Base-by-base conservation (phyloP, 345 rosid species). In the Gossypium raimondii region DNA sequence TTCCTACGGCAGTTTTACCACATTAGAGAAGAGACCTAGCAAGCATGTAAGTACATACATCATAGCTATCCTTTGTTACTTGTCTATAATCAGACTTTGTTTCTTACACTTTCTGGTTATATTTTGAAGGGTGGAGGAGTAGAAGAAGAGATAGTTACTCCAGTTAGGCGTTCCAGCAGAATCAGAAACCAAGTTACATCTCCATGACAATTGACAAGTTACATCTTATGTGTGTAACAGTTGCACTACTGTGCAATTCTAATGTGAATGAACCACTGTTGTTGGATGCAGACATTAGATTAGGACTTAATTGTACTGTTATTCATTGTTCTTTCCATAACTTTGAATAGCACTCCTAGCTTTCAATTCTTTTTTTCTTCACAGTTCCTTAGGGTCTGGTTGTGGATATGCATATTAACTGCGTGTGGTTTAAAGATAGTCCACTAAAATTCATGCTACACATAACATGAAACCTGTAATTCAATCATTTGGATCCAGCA, bases 101-200 rank as follows among this genome's bases (percentile, higher is more conserved):
- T 78, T 77, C 67, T 77, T 47, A 70, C 55, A 38, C 63, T 73
- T 64, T 5, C 29, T 58, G 10, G 11, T 65, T 65, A 18, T 8
- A 9, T 62, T 75, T 67, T 82, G 81, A 70, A 91, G 95, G 89
- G 88, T 64, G 86, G 86, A 67, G 86, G 79, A 77, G 41, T 34
- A 34, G 91, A 84, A 0, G 97, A 89, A 38, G 89, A 84, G 77
- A 67, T 78, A 74, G 70, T 87, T 34, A 93, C 98, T 74, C 97
- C 97, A 4, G 93, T 92, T 62, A 83, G 98, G 82, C 90, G 97
- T 47, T 93, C 98, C 5, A 93, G 90, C 88, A 80, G 97, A 76
- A 78, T 93, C 77, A 83, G 84, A 75, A 88, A 81, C 61, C 84
- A 86, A 57, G 89, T 86, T 73, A 72, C 76, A 61, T 86, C 88